Percentiles rank a stretch among this genome's conserved stretches.
These are phyloP conservation scores for Yamadazyma akitaensis DNA, from an alignment of 805 yeast species.

Conservation along the genomic window DNA sequence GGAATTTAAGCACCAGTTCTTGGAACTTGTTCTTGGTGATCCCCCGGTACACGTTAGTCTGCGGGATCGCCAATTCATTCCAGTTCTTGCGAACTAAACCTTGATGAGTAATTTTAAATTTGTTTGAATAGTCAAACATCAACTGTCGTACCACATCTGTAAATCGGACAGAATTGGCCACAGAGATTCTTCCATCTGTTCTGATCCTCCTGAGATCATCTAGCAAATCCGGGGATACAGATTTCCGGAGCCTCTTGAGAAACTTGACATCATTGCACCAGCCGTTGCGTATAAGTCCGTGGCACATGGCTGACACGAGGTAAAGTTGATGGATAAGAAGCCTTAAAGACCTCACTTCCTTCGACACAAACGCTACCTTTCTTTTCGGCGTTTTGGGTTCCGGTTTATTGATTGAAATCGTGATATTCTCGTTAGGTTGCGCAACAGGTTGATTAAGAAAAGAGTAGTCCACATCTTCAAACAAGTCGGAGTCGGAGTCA, in stretches of 20 bases:
- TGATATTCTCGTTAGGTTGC: conserved; percentile 3
- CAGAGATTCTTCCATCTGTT: conserved; percentile 6
- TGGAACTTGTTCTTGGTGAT: conserved; percentile 43
- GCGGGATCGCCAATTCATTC: conserved; percentile 26
- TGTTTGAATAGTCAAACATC: conserved; percentile 57
- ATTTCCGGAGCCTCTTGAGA: conserved; percentile 35
- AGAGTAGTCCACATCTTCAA: conserved; percentile 7
- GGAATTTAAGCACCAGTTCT: conserved; percentile 38
- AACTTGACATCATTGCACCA: conserved; percentile 64
- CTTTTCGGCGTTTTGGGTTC: conserved; percentile 19
- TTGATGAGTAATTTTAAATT: conserved; percentile 46
- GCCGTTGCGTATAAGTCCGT: conserved; percentile 63
- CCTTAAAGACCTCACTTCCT: conserved; percentile 56
- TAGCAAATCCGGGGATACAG: conserved; percentile 40
- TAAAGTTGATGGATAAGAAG: conserved; percentile 55
- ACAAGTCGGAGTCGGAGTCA: background rate
- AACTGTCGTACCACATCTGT: conserved; percentile 73
- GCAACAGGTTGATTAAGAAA: conserved; percentile 2
- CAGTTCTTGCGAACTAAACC: conserved; percentile 37
- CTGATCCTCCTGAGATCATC: conserved; percentile 11
- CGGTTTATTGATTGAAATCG: conserved; percentile 15
- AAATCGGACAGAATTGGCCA: conserved; percentile 59
- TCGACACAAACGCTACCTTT: conserved; percentile 37
- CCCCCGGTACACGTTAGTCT: conserved; percentile 19
- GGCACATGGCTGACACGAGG: conserved; percentile 57